Base-by-base conservation (phyloP, 768 basidiomycete species). In the Boletus insuetus region DNA sequence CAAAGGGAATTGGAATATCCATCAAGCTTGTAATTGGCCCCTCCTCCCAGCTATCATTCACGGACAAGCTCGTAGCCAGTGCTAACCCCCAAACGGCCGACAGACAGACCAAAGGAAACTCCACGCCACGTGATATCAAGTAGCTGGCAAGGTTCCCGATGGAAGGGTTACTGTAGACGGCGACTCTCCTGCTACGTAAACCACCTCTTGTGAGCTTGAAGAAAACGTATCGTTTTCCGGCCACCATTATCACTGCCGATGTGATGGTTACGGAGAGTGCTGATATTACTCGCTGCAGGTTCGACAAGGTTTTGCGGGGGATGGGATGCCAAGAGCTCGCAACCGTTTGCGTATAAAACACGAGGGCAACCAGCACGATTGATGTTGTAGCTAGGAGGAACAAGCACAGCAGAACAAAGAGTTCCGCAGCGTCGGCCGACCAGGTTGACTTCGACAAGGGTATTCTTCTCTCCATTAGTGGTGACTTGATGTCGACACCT, bases 221-320 rank as follows among this genome's bases (percentile, higher is more conserved):
- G 34, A 63, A 52, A 10, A 60, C 55, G 29, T 60, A 64, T 26
- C 61, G 54, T n/a, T 55, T 60, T 22, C 64, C 58, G 0, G 45
- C 47, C 4, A 65, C 46, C 49, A 63, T 47, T 16, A 58, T 44
- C 45, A 63, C n/a, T 4, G 55, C 61, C 2, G 56, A 65, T 8
- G 56, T 56, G 43, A 66, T 31, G 11, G 54, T 26, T 2, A 49
- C 17, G 2, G 60, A 55, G 9, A 65, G 55, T 6, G 64, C 20
- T 12, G 61, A 53, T 35, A 58, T 41, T 12, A 13, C 19, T 31
- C 55, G 46, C 13, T 60, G 63, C 5, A 61, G 46, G 44, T 45
- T 42, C 6, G 54, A 56, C 19, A 56, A 10, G 24, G 24, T 9
- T 2, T 17, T 13, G 43, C 7, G 5, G 9, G 54, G 38, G 4